Evolutionary conservation across 2,329 filamentous ascomycete species (phyloP).

Genomic region (Aspergillus sergii): DNA sequence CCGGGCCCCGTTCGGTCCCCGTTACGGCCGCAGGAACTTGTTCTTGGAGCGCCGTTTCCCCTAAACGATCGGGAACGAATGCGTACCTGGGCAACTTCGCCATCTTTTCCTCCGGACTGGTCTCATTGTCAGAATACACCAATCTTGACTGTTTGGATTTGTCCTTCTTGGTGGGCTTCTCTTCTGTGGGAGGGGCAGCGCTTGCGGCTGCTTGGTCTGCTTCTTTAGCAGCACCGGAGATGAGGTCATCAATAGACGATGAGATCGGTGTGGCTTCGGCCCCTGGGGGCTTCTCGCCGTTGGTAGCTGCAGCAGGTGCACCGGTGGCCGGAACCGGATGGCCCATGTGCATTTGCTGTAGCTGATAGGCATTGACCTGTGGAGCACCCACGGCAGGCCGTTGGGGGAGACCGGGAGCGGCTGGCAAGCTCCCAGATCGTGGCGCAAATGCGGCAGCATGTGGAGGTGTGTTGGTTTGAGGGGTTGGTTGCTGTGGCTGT

Average conservation of each 20-base stretch:
- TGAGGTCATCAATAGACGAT: conserved; percentile 55
- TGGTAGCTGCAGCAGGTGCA: conserved; percentile 27
- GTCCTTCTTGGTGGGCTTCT: conserved; percentile 70
- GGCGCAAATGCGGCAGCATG: conserved; percentile 44
- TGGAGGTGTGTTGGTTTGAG: conserved; percentile 47
- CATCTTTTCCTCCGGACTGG: conserved; percentile 90
- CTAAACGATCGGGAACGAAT: conserved; percentile 55
- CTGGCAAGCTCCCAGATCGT: conserved; percentile 58
- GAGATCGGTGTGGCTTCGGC: conserved; percentile 31
- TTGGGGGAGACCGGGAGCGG: conserved; percentile 61
- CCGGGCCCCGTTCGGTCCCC: conserved; percentile 36
- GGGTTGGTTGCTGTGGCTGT: conserved; percentile 40
- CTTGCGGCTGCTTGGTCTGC: conserved; percentile 43
- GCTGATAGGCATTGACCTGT: conserved; percentile 54
- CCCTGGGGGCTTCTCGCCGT: conserved; percentile 30
- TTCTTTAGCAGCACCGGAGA: conserved; percentile 51
- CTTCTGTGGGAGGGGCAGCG: conserved; percentile 44
- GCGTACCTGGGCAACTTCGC: conserved; percentile 75
- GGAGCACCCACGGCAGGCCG: conserved; percentile 61
- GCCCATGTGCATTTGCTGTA: conserved; percentile 62
- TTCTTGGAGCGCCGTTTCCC: conserved; percentile 39
- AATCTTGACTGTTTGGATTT: conserved; percentile 68
- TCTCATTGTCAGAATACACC: conserved; percentile 78
- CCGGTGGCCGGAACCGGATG: conserved; percentile 38
- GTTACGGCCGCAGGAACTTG: conserved; percentile 37